phyloP scores from a whole-genome alignment of 2,329 filamentous ascomycete species.

The Alternaria sp. region DNA sequence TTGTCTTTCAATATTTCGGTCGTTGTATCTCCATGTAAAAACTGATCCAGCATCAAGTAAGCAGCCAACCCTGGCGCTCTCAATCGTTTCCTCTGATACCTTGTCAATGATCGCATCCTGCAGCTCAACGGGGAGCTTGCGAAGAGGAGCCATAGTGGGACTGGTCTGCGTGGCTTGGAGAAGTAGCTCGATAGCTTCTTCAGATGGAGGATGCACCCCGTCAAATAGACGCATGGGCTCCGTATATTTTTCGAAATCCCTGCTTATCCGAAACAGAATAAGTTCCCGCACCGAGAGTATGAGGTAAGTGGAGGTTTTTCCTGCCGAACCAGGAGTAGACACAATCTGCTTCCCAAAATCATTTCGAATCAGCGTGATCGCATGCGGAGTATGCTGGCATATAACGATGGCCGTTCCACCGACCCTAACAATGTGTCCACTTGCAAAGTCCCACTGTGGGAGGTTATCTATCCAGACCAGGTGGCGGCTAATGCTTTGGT shows the following conservation, averaged over 20 bases:
- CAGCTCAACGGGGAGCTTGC: conserved; percentile 26
- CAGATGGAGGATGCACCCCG: conserved; percentile 19
- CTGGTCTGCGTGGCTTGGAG: conserved; percentile 17
- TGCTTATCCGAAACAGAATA: conserved; percentile 17
- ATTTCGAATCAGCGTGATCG: conserved; percentile 16
- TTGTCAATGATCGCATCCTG: conserved; percentile 29
- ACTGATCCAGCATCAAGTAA: conserved; percentile 20
- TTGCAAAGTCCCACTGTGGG: conserved; percentile 11
- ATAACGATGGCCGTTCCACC: conserved; percentile 19
- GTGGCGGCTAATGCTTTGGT: conserved; percentile 5
- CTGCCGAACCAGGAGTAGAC: neutral
- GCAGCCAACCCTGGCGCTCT: conserved; percentile 27
- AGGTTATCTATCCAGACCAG: conserved; percentile 20
- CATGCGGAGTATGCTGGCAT: conserved; percentile 17
- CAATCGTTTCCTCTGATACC: conserved; percentile 24
- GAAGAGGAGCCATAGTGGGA: conserved; percentile 12
- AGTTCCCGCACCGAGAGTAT: conserved; percentile 25
- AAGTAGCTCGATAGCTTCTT: conserved; percentile 21
- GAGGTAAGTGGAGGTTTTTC: conserved; percentile 16
- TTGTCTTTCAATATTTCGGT: conserved; percentile 23
- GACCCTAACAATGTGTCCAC: conserved; percentile 14
- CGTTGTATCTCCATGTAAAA: conserved; percentile 23
- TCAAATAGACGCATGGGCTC: conserved; percentile 22
- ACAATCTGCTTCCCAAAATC: conserved; percentile 13
- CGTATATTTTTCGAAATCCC: conserved; percentile 12